Base-by-base conservation (phyloP, 495 filamentous ascomycete species). In the Amphirosellinia nigrospora region DNA sequence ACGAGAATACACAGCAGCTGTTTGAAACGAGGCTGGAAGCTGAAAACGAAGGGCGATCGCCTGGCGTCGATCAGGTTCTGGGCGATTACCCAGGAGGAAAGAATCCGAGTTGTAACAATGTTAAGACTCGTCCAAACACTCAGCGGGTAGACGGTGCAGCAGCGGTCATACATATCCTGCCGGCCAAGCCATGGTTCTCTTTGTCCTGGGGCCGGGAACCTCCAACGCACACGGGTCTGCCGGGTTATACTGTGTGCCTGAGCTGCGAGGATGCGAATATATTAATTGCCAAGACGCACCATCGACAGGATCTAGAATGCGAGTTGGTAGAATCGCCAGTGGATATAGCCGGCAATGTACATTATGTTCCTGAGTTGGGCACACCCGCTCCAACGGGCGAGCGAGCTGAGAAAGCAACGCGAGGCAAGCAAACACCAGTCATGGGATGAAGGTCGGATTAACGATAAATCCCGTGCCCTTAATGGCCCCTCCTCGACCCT, bases 281-380 rank as follows among this genome's bases (percentile, higher is more conserved):
- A 76, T 78, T 78, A 72, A 76, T 74, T 70, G 68, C 62, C 65
- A 69, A 63, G 62, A 68, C 69, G 66, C 9, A 64, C 58, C 69
- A 55, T 70, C 70, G 64, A 70, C 61, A 70, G 50, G 71, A 76
- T 76, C 72, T 60, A 74, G 66, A 62, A 63, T 66, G 56, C 28
- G n/a, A 34, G 50, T 62, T 26, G 56, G 64, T 66, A 26, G 61
- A 55, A 28, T 64, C 55, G 26, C 23, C 34, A 9, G 65, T 64
- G 71, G 70, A 75, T 72, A 75, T 77, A 77, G 73, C 75, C 73
- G 75, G 73, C 21, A 68, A 70, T 69, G 41, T 58, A 69, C 72
- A 66, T 68, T 69, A 74, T 72, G 74, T 74, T 74, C 72, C 64
- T 71, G 53, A 59, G 68, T 60, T 21, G 46, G 10, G 30, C 30